These are phyloP conservation scores for Saposhnikovia divaricata DNA, from an alignment of 129 eudicot genomes.

Conservation along the genomic window DNA sequence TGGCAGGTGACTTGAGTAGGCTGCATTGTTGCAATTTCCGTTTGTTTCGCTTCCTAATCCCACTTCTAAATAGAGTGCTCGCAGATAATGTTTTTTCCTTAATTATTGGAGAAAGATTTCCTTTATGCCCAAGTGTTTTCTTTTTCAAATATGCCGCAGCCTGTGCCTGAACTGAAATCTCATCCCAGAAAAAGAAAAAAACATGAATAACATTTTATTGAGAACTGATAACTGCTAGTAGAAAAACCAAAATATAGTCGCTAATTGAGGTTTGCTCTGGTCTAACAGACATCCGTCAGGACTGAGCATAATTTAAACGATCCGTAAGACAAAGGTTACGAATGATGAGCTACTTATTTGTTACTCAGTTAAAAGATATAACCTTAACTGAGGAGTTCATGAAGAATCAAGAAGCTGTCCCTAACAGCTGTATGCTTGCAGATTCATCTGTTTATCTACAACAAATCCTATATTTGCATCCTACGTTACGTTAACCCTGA, in stretches of 20 bases:
- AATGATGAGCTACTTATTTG: neutral
- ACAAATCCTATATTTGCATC: neutral
- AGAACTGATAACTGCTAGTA: neutral
- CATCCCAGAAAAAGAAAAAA: slow-evolving; percentile 2
- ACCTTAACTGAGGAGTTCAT: neutral
- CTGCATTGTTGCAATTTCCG: slow-evolving; percentile 47
- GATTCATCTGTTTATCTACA: neutral
- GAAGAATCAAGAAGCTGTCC: neutral
- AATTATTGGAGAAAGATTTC: slow-evolving; percentile 10
- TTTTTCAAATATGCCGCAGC: slow-evolving; percentile 51
- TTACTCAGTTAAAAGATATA: neutral
- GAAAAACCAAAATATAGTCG: neutral
- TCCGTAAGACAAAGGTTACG: neutral
- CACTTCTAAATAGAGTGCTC: slow-evolving; percentile 55
- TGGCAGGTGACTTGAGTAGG: slow-evolving; percentile 21
- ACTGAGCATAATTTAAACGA: neutral
- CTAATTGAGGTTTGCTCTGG: neutral
- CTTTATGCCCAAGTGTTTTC: slow-evolving; percentile 27
- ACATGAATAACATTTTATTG: slow-evolving; percentile 8
- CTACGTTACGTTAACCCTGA: neutral
- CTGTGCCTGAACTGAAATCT: slow-evolving; percentile 70
- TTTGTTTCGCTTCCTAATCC: slow-evolving; percentile 56
- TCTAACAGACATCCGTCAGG: neutral
- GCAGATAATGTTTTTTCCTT: slow-evolving; percentile 36
- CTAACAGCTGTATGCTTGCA: neutral